Conservation (phyloP, 352 stramenopile species). For the Aphanomyces cochlioides region DNA sequence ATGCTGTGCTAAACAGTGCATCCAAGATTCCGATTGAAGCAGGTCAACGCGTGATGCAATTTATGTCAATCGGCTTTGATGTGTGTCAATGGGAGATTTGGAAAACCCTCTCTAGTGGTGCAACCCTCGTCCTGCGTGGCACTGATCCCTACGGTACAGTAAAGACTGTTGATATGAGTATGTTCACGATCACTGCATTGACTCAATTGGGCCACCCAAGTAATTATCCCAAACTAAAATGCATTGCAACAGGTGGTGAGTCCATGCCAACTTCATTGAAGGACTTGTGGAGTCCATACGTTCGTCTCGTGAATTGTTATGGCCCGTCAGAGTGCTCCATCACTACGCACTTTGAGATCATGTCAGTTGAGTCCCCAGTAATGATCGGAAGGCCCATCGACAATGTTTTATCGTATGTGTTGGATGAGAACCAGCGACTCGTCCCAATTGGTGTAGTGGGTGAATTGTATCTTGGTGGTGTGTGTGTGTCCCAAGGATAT, state of each 20-base stretch:
- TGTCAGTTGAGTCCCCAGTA: not conserved
- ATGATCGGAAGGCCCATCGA: slow-evolving; percentile 1
- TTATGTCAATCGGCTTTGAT: slow-evolving; percentile 5
- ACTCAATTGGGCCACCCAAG: not conserved
- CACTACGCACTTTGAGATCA: not conserved
- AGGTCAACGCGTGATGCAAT: not conserved
- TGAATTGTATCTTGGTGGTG: slow-evolving; percentile 1
- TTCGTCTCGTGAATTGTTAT: slow-evolving; percentile 13
- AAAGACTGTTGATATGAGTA: not conserved
- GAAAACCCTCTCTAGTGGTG: not conserved
- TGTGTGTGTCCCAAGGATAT: not conserved
- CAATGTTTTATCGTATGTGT: slow-evolving; percentile 6
- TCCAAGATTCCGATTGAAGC: not conserved
- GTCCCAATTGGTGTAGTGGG: slow-evolving; percentile 8
- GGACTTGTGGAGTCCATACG: not conserved
- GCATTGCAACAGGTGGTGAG: not conserved
- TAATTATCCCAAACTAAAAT: not conserved
- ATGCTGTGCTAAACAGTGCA: not conserved
- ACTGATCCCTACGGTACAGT: not conserved
- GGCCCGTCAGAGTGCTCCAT: slow-evolving; percentile 13
- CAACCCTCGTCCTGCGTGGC: not conserved
- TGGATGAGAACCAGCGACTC: not conserved
- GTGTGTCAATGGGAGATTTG: slow-evolving; percentile 1
- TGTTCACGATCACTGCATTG: not conserved
- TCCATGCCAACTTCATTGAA: not conserved